A percentile compares a stretch with the other conserved stretches of the same genome.
These are phyloP conservation scores for Phoma sp. DNA, from an alignment of 2,329 filamentous ascomycete species.

Conservation along the genomic window DNA sequence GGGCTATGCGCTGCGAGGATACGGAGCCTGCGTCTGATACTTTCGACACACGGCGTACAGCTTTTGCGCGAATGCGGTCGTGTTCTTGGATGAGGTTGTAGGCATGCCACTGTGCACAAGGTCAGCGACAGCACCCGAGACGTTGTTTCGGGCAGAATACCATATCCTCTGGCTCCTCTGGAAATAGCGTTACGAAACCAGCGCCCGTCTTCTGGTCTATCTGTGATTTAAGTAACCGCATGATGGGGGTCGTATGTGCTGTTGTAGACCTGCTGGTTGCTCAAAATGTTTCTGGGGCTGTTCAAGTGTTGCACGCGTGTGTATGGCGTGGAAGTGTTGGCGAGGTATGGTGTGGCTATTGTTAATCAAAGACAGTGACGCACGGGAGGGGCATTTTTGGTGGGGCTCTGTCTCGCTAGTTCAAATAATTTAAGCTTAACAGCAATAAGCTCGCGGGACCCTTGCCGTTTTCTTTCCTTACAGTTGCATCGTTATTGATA, in stretches of 20 bases:
- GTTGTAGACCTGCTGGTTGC: background rate
- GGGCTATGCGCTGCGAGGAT: slow-evolving; percentile 68
- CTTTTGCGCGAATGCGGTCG: slow-evolving; percentile 70
- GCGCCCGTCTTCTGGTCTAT: slow-evolving; percentile 70
- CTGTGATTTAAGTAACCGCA: slow-evolving; percentile 72
- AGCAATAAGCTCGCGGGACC: slow-evolving; percentile 12
- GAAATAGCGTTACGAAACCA: slow-evolving; percentile 69
- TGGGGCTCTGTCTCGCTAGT: slow-evolving; percentile 1
- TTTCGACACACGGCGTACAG: slow-evolving; percentile 70
- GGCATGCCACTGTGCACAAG: slow-evolving; percentile 71
- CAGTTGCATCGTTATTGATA: no score
- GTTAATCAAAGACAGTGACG: slow-evolving; percentile 22
- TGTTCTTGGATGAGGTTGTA: slow-evolving; percentile 74
- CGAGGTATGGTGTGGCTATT: slow-evolving; percentile 1
- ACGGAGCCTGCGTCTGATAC: slow-evolving; percentile 68
- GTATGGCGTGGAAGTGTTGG: background rate
- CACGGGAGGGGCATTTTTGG: slow-evolving; percentile 18
- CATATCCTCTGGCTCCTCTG: slow-evolving; percentile 80
- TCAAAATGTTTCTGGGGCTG: no score
- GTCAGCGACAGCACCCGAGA: background rate
- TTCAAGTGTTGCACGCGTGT: background rate
- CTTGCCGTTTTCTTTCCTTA: no score
- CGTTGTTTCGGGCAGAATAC: slow-evolving; percentile 46
- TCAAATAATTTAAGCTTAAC: slow-evolving; percentile 10
- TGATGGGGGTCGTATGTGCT: slow-evolving; percentile 39